Evolutionary conservation across 495 filamentous ascomycete genomes (phyloP).

Genomic region (Daldinia caldariorum): DNA sequence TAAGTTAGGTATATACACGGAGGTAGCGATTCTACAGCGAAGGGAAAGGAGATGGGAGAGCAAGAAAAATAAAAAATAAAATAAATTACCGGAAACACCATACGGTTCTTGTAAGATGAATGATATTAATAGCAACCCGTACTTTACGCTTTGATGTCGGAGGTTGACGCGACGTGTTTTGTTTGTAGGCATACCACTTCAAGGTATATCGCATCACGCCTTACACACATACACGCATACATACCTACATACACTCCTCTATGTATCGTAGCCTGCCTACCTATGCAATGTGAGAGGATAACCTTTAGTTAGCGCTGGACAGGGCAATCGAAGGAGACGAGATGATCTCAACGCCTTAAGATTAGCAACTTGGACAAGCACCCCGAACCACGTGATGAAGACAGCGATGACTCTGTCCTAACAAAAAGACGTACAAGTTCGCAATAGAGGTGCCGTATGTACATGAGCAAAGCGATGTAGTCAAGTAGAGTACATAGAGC

Average conservation of each 20-base stretch:
- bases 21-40: too few species aligned
- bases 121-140: neutral
- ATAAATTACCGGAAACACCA: neutral
- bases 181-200: neutral
- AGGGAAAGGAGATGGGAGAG: too few species aligned
- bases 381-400: neutral
- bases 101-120: neutral
- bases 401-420: neutral
- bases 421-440: neutral
- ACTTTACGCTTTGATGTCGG: neutral
- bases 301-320: too few species aligned
- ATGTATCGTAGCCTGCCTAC: too few species aligned
- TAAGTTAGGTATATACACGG: too few species aligned
- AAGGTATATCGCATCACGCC: too few species aligned
- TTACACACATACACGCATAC: too few species aligned
- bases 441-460: neutral
- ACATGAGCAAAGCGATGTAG: neutral
- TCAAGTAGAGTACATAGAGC: neutral
- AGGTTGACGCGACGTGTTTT: neutral
- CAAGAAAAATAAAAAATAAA: neutral
- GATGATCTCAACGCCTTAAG: neutral
- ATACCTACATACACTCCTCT: too few species aligned
- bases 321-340: neutral
- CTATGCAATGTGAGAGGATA: too few species aligned
- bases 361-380: neutral